phyloP scores from a whole-genome alignment of 2,329 filamentous ascomycete species.

The Trichoderma cornu-damae region DNA sequence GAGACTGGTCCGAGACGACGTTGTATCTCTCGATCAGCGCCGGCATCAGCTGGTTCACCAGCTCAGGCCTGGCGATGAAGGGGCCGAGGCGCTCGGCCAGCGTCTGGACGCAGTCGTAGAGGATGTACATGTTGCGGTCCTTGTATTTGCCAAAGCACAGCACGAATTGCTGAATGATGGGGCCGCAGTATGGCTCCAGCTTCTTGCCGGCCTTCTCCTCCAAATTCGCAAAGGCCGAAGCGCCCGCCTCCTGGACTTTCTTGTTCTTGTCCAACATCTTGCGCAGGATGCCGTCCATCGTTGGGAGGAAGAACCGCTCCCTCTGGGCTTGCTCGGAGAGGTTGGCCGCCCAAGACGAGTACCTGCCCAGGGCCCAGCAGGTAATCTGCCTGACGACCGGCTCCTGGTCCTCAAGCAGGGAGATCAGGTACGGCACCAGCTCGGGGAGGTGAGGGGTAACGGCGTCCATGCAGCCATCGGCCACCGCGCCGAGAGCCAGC shows the following conservation, averaged over 20 bases:
- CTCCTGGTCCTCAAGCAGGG: constrained; percentile 75
- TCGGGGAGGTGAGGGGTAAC: constrained; percentile 88
- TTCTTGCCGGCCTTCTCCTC: constrained; percentile 85
- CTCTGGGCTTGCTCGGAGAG: constrained; percentile 63
- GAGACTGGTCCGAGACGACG: constrained; percentile 78
- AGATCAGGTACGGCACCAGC: constrained; percentile 83
- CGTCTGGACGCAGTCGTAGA: constrained; percentile 98
- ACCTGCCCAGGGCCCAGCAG: constrained; percentile 93
- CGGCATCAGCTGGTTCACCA: constrained; percentile 87
- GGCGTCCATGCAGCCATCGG: constrained; percentile 86
- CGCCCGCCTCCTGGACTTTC: constrained; percentile 92
- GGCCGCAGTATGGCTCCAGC: constrained; percentile 77
- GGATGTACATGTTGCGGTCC: constrained; percentile 96
- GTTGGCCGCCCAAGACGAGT: constrained; percentile 85
- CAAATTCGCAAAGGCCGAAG: constrained; percentile 90
- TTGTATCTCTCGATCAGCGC: constrained; percentile 85
- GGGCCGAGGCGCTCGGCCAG: constrained; percentile 86
- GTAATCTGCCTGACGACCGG: constrained; percentile 94
- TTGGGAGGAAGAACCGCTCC: constrained; percentile 79
- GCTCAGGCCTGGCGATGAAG: constrained; percentile 70
- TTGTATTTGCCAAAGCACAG: constrained; percentile 93
- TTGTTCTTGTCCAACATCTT: constrained; percentile 98
- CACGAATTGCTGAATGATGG: constrained; percentile 89
- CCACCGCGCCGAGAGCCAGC: constrained; percentile 86
- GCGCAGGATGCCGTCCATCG: constrained; percentile 92